Percentiles rank a stretch among this genome's conserved stretches.
Evolutionary conservation across 2,329 filamentous ascomycete genomes (phyloP).

Genomic region (Fusarium succisae): DNA sequence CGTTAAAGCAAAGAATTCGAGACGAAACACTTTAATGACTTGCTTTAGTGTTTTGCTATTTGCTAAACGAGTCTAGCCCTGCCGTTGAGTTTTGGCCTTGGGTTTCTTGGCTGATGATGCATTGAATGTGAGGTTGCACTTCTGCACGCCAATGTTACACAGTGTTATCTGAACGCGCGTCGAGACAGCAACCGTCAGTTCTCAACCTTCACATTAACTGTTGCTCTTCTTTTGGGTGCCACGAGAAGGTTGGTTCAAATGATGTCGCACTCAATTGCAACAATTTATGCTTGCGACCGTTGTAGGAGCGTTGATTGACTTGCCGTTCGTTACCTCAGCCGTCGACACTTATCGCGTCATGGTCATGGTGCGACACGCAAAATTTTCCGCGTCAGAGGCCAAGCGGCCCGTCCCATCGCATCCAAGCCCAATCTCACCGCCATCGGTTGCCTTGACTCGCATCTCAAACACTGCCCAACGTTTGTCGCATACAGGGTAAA

Average conservation of each 20-base stretch:
- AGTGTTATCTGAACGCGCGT: constrained; percentile 1
- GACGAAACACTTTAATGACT: constrained; percentile 5
- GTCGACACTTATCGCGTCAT: background rate
- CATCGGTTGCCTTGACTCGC: background rate
- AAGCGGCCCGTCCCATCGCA: constrained; percentile 19
- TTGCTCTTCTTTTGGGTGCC: background rate
- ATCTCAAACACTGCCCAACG: background rate
- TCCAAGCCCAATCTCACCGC: constrained; percentile 7
- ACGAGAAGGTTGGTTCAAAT: background rate
- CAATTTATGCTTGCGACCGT: background rate
- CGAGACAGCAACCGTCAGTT: background rate
- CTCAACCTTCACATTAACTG: background rate
- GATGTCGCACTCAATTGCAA: background rate
- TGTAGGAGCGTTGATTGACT: background rate
- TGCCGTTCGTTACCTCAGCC: background rate
- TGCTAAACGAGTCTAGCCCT: background rate
- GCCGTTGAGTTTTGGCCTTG: background rate
- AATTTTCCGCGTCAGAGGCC: constrained; percentile 10
- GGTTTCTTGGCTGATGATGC: background rate
- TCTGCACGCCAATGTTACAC: constrained; percentile 13
- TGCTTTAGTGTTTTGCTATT: constrained; percentile 6
- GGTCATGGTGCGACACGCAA: background rate
- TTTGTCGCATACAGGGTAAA: constrained; percentile 14
- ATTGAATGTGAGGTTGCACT: background rate
- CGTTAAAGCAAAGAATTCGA: background rate